These are phyloP conservation scores for Wallacemonas sp. DNA, from an alignment of 208 protist genomes.

Conservation along the genomic window DNA sequence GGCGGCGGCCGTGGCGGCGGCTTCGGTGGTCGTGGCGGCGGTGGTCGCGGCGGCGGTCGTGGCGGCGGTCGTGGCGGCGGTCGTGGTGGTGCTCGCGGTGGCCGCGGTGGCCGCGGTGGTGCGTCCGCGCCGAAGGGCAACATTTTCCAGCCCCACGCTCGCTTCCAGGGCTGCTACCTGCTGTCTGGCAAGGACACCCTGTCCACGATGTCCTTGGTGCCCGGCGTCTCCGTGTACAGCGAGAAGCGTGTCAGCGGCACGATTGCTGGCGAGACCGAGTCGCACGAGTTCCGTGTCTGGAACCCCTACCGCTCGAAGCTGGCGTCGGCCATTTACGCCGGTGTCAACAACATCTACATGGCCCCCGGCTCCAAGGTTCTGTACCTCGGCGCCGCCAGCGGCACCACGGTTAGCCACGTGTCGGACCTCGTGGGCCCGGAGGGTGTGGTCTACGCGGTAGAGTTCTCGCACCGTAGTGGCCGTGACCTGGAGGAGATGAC, in stretches of 20 bases:
- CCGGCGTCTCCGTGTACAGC: slow-evolving; percentile 99
- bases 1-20: slow-evolving; percentile 39
- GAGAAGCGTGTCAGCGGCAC: slow-evolving; percentile 98
- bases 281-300: slow-evolving; percentile 99
- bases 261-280: slow-evolving; percentile 66
- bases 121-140: slow-evolving; percentile 66
- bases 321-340: slow-evolving; percentile 97
- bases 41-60: slow-evolving; percentile 50
- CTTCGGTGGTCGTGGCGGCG: slow-evolving; percentile 40
- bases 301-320: slow-evolving; percentile 99
- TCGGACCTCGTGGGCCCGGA: slow-evolving; percentile 99
- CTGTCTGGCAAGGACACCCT: slow-evolving; percentile 98
- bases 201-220: slow-evolving; percentile 97
- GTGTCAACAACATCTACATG: slow-evolving; percentile 98
- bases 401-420: slow-evolving; percentile 99
- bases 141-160: slow-evolving; percentile 96
- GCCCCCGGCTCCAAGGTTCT: slow-evolving; percentile 98
- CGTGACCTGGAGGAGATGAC: slow-evolving; percentile 99
- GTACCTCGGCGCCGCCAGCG: slow-evolving; percentile 99
- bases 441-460: slow-evolving; percentile 99
- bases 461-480: slow-evolving; percentile 99
- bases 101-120: slow-evolving; percentile 56
- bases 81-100: slow-evolving; percentile 53
- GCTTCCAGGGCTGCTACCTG: slow-evolving; percentile 98
- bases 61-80: slow-evolving; percentile 59